These are phyloP conservation scores for Calonectria crousiana DNA, from an alignment of 2,329 filamentous ascomycete genomes.

Conservation along the genomic window DNA sequence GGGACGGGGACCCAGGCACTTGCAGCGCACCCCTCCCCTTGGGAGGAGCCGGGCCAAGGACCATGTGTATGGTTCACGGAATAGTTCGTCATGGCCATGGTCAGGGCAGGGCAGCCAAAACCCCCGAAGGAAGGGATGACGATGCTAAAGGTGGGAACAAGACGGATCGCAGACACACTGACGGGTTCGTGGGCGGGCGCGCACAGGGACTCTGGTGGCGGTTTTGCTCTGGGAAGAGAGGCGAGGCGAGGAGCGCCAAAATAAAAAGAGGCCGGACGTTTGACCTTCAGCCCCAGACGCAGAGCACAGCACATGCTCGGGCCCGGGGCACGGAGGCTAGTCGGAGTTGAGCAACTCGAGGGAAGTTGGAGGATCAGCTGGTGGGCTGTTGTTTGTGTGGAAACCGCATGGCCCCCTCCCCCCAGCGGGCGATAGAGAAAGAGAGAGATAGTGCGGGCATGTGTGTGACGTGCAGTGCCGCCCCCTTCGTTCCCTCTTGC, in stretches of 20 bases:
- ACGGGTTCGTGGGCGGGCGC: not conserved
- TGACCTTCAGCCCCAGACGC: conserved; percentile 22
- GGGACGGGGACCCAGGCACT: not conserved
- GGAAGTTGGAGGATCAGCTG: conserved; percentile 40
- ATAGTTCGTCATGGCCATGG: not conserved
- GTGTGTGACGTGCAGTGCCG: conserved; percentile 8
- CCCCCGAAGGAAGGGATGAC: not conserved
- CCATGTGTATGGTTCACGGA: conserved; percentile 1
- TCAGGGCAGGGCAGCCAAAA: not conserved
- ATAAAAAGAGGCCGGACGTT: conserved; percentile 20
- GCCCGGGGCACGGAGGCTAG: conserved; percentile 11
- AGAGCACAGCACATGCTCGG: conserved; percentile 19
- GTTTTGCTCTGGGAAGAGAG: conserved; percentile 15
- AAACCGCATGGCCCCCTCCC: conserved; percentile 3
- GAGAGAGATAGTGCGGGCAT: not conserved
- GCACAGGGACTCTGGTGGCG: conserved; percentile 10
- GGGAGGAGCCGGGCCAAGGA: not conserved
- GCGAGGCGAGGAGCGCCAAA: not conserved
- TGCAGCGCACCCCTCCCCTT: not conserved
- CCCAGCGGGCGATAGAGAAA: not conserved
- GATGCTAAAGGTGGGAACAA: conserved; percentile 1
- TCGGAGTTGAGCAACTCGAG: conserved; percentile 31
- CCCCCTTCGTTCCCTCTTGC: not conserved
- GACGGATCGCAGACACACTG: conserved; percentile 6
- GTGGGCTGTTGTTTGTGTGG: conserved; percentile 35